Base-by-base conservation (phyloP, 2,329 filamentous ascomycete species). In the Zymoseptoria ardabiliae region DNA sequence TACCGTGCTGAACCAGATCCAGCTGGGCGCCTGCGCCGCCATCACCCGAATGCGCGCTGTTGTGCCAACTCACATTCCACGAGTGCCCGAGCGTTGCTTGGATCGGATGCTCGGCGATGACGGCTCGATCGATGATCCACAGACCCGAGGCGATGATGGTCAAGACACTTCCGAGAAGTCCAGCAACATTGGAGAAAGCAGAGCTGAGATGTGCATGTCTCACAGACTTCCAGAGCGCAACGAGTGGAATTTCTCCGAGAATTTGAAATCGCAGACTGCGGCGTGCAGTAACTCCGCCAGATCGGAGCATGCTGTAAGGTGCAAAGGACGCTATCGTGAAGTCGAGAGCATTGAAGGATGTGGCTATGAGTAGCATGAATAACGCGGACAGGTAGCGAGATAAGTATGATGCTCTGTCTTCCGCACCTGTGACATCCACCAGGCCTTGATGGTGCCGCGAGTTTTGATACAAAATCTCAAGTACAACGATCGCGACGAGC, bases 81-180 rank as follows among this genome's bases (percentile, higher is more conserved):
- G 28, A 25, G 28, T 58, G 23, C 35, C 22, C n/a, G 19, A 54
- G 57, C 51, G 57, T 50, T 25, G 22, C 52, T 23, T 54, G 52
- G 19, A 41, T 21, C n/a, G 25, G 25, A 20, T 28, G 52, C 20
- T 28, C 19, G 22, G 23, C 17, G 35, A 51, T 9, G 20, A 58
- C 41, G n/a, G 30, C 55, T 11, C 57, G n/a, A 55, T 55, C 57
- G 4, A 58, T 19, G n/a, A 55, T 25, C 57, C 57, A 58, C 19
- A 58, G 41, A 49, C 57, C 57, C 13, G 57, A 58, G 13, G 22
- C 52, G 13, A 58, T 49, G 22, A 58, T 58, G 11, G 57, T 55
- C 11, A 58, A 45, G 9, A 58, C 57, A n/a, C 57, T 55, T 41
- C 53, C 57, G 11, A 55, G n/a, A n/a, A 55, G 48, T 17, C 57